Evolutionary conservation across 805 yeast species (phyloP), one percentile per base, ranked within the genome.

Genomic region (Cyberlindnera mrakii): DNA sequence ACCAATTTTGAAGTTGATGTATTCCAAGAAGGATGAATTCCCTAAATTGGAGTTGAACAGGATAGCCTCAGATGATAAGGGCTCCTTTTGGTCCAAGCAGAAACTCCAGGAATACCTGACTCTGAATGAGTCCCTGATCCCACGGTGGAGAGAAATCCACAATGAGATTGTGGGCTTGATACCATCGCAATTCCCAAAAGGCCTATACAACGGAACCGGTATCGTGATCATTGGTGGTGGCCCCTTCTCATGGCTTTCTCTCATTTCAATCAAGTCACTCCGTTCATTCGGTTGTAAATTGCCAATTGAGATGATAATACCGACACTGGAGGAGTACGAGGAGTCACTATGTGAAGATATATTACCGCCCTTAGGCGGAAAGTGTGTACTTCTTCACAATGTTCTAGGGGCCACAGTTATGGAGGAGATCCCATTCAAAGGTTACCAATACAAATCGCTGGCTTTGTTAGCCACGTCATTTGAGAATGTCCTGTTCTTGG

Each of bases 391-490:
- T 36, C 66, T 84, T 60, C 68, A 72, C 19, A 74, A 78, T 44
- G 77, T 80, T 6, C 70, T 82, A 43, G 90, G 91, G n/a, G 62
- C 70, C 16, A 68, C 68, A 3, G 70, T 78, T 6, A 62, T 76
- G 57, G 50, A 60, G 30, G 64, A 65, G 43, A 77, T 81, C 42
- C 67, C 69, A 35, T 74, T 83, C 42, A 66, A 68, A 36, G 82
- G 79, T 6, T 86, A 80, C 59, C 93, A 85, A 54, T 77, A 75
- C 57, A 87, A 86, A 59, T 73, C 82, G 0, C 68, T 86, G 44
- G 88, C 95, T 0, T 55, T 88, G 30, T 66, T 88, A 46, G 80
- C 84, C 8, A 85, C 95, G 1, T 72, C 81, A 38, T 88, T 87
- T 62, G 85, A 86, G 50, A 78, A 85, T 47, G 80, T 84, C 13